Evolutionary conservation across 805 yeast genomes (phyloP), one percentile per base, ranked within the genome.

Genomic region (Wickerhamiella alocasiicola): DNA sequence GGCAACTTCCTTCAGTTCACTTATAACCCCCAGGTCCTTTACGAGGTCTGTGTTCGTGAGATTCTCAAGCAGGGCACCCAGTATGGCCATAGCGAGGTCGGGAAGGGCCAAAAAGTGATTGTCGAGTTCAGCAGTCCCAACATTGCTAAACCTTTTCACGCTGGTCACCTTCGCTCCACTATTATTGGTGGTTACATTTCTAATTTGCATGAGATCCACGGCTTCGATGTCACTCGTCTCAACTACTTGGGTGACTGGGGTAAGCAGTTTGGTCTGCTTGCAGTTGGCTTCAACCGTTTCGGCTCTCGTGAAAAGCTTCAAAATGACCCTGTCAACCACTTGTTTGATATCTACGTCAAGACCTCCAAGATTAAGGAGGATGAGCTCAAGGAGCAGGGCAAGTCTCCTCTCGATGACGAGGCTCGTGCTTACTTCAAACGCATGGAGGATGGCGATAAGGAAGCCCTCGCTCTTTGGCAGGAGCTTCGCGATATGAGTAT

Each of bases 191-290:
- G 97, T 12, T 91, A 85, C 66, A 61, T 91, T 36, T 65, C 95
- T 30, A 88, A 87, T 63, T 68, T 91, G 59, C 82, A 91, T 59
- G 95, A 85, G 64, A 77, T 74, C 51, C 68, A 78, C 44, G 98
- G 97, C 35, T 91, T 88, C 82, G 73, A 83, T n/a, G 98, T 91
- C 33, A 64, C 72, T 50, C 75, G 96, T 65, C 71, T 88, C 68
- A 91, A 91, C 68, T 91, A 91, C 63, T 70, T 91, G 50, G 99
- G 99, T 55, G 99, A 91, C 65, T 91, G 98, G 98, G 99, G 99
- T 44, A 91, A 91, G 65, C 99, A 91, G 67, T 91, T 88, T 56
- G 99, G 98, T 62, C 51, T 91, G 34, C 70, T 91, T 52, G 98
- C 97, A 19, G 80, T 91, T 47, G 99, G 96, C 35, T 91, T 79